Percentiles rank a stretch among this genome's conserved stretches.
phyloP scores from a whole-genome alignment of 2,329 filamentous ascomycete species.

The Paramyrothecium roridum region DNA sequence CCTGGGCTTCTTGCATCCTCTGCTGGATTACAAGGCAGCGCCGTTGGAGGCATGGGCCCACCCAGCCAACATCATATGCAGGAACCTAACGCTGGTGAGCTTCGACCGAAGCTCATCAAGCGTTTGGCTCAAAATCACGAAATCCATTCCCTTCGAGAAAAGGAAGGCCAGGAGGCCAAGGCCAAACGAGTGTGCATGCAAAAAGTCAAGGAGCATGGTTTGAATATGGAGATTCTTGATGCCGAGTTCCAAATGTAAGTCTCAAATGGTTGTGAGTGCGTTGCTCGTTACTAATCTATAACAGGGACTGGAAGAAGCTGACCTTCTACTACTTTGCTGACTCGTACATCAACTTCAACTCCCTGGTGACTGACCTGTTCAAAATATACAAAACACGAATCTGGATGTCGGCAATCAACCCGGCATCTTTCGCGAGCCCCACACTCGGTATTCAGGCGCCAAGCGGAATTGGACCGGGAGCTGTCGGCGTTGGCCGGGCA shows the following conservation, averaged over 20 bases:
- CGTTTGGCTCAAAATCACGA: slow-evolving; percentile 89
- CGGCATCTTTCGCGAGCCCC: slow-evolving; percentile 86
- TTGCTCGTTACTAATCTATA: neutral
- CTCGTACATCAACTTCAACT: slow-evolving; percentile 98
- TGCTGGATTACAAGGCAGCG: slow-evolving; percentile 63
- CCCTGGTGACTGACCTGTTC: slow-evolving; percentile 93
- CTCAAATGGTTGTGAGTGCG: slow-evolving; percentile 1
- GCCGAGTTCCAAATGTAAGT: slow-evolving; percentile 97
- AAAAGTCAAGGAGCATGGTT: slow-evolving; percentile 89
- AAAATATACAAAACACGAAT: slow-evolving; percentile 99
- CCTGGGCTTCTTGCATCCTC: slow-evolving; percentile 62
- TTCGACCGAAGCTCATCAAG: slow-evolving; percentile 96
- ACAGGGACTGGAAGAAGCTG: slow-evolving; percentile 96
- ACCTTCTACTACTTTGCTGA: slow-evolving; percentile 99
- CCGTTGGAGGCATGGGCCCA: slow-evolving; percentile 75
- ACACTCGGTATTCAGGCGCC: slow-evolving; percentile 69
- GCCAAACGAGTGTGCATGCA: slow-evolving; percentile 95
- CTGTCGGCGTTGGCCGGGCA: slow-evolving; percentile 55
- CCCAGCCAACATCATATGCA: slow-evolving; percentile 70
- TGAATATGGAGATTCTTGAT: slow-evolving; percentile 98
- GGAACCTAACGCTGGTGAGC: slow-evolving; percentile 67
- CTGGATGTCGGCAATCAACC: slow-evolving; percentile 99
- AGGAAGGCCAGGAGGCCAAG: slow-evolving; percentile 96
- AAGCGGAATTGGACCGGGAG: slow-evolving; percentile 63
- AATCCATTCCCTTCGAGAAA: slow-evolving; percentile 83